Conservation (phyloP, 805 yeast genomes). For the Wickerhamiella lipophila region DNA sequence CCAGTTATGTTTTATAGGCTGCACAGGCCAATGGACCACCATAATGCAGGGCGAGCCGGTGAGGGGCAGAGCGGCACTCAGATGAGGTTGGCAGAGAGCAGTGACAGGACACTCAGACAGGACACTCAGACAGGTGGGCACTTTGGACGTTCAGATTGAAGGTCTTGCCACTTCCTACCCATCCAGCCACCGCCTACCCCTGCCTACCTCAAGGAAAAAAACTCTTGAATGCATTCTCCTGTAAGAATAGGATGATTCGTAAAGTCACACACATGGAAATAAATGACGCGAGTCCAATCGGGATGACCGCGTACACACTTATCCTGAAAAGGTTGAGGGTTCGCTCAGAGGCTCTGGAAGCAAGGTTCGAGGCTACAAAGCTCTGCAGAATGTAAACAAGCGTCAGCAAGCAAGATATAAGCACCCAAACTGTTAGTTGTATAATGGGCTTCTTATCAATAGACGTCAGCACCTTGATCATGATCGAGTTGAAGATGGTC, state of each 20-base stretch:
- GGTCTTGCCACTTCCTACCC: too few relatives aligned
- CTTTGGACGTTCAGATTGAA: too few relatives aligned
- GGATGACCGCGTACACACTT: slow-evolving; percentile 95
- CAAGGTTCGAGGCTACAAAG: slow-evolving; percentile 60
- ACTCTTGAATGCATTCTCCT: slow-evolving; percentile 25
- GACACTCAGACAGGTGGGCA: too few relatives aligned
- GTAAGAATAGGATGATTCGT: slow-evolving; percentile 58
- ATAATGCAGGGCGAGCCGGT: too few relatives aligned
- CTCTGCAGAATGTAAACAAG: slow-evolving; percentile 71
- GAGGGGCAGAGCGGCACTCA: too few relatives aligned
- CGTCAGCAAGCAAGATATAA: slow-evolving; percentile 76
- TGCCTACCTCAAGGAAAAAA: neutral
- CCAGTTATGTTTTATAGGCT: too few relatives aligned
- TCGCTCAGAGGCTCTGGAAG: slow-evolving; percentile 31
- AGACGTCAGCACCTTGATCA: slow-evolving; percentile 55
- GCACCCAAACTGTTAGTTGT: slow-evolving; percentile 79
- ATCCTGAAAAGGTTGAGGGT: slow-evolving; percentile 79
- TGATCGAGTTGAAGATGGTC: slow-evolving; percentile 57
- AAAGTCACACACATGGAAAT: slow-evolving; percentile 78
- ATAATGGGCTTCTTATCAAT: slow-evolving; percentile 60
- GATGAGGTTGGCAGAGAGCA: too few relatives aligned
- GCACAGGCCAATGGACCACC: too few relatives aligned
- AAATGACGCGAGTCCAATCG: slow-evolving; percentile 89
- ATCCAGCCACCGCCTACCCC: too few relatives aligned
- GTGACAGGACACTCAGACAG: too few relatives aligned